These are phyloP conservation scores for Fusarium phyllophilum DNA, from an alignment of 2,329 filamentous ascomycete genomes.

Conservation along the genomic window DNA sequence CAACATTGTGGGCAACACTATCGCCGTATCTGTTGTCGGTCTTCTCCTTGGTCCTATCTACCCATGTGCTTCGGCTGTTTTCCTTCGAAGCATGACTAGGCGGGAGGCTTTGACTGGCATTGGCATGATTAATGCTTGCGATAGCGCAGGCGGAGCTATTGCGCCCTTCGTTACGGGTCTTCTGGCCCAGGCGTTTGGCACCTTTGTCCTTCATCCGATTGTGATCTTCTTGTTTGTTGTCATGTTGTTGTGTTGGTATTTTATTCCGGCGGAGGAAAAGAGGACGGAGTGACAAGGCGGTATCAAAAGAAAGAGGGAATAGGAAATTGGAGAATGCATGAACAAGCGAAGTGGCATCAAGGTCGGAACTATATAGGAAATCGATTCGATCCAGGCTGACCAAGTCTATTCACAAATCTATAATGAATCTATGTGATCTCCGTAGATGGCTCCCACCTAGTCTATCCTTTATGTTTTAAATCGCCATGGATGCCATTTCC, in stretches of 20 bases:
- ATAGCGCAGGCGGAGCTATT: constrained; percentile 73
- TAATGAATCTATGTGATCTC: constrained; percentile 24
- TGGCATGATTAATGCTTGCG: constrained; percentile 75
- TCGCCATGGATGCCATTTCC: background rate
- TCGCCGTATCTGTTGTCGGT: constrained; percentile 75
- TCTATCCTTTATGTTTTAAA: constrained; percentile 25
- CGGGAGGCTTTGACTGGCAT: constrained; percentile 71
- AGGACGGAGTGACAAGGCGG: constrained; percentile 57
- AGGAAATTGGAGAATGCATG: background rate
- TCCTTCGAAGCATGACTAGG: constrained; percentile 68
- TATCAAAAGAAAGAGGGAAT: background rate
- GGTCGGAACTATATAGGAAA: background rate
- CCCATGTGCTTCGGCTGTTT: constrained; percentile 74
- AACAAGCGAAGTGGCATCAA: too few species aligned
- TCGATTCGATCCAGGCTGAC: background rate
- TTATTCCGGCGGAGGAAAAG: constrained; percentile 67
- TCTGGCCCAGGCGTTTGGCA: constrained; percentile 69
- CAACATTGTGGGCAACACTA: constrained; percentile 76
- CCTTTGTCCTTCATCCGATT: constrained; percentile 74
- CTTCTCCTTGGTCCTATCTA: constrained; percentile 82
- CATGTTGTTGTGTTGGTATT: constrained; percentile 74
- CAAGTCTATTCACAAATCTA: constrained; percentile 25
- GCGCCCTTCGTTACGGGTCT: constrained; percentile 74
- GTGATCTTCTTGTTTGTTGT: constrained; percentile 71
- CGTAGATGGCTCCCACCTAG: constrained; percentile 17